phyloP scores from a whole-genome alignment of 768 basidiomycete species.

The Termitomyces sp. region DNA sequence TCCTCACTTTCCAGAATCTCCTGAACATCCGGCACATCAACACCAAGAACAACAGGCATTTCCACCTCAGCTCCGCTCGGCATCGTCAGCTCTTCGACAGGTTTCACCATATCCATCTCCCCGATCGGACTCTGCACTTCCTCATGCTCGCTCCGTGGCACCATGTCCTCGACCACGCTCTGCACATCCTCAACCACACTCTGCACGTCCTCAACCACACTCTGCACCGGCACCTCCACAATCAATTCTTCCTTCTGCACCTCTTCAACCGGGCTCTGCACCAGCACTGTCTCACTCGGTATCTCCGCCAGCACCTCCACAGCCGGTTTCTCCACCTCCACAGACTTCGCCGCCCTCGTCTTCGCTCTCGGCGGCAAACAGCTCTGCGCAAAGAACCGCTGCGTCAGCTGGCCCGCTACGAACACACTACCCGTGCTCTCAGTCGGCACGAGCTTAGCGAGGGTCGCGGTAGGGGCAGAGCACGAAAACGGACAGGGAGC shows the following conservation, averaged over 20 bases:
- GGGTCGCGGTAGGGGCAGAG: not conserved
- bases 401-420: constrained; percentile 10
- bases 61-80: not conserved
- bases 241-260: not conserved
- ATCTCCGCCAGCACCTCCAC: not conserved
- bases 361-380: constrained; percentile 7
- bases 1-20: not conserved
- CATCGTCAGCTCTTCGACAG: not conserved
- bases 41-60: not conserved
- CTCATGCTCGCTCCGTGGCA: not conserved
- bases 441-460: not conserved
- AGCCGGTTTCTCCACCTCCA: not conserved
- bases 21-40: not conserved
- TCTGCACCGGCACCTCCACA: not conserved
- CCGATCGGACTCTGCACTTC: not conserved
- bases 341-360: not conserved
- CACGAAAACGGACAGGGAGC: not conserved
- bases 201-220: not conserved
- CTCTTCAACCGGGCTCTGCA: not conserved
- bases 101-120: not conserved
- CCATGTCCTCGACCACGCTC: not conserved
- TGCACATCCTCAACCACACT: not conserved
- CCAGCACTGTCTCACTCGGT: not conserved
- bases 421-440: not conserved
- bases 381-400: constrained; percentile 13